These are phyloP conservation scores for Monilinia laxa DNA, from an alignment of 2,329 filamentous ascomycete genomes.

Conservation along the genomic window DNA sequence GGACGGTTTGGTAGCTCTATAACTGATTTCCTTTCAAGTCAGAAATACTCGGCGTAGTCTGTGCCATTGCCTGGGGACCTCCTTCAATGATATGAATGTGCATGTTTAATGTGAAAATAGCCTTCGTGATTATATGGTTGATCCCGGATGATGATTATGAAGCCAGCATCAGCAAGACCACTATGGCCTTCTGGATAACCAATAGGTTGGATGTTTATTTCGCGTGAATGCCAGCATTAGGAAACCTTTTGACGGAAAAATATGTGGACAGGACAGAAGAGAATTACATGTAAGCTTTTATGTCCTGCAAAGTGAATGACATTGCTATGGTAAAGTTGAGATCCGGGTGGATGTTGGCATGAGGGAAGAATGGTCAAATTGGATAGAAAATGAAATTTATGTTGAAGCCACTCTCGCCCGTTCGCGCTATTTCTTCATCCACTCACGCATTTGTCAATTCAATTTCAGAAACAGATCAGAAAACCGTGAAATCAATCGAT, in stretches of 20 bases:
- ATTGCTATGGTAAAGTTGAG: not conserved
- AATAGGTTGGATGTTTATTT: not conserved
- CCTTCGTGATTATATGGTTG: not conserved
- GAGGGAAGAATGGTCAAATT: not conserved
- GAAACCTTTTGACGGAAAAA: not conserved
- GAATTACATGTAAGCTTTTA: not conserved
- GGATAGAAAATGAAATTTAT: not conserved
- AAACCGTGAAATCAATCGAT: not conserved
- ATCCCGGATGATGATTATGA: not conserved
- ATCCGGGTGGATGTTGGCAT: not conserved
- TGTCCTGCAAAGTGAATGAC: not conserved
- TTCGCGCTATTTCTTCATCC: not conserved
- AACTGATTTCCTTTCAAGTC: not conserved
- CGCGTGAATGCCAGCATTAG: not conserved
- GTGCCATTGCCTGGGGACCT: not conserved
- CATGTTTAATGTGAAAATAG: not conserved
- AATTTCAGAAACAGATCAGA: not conserved
- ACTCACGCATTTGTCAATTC: not conserved
- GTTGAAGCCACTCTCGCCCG: not conserved
- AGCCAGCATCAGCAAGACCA: not conserved
- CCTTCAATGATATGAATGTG: not conserved
- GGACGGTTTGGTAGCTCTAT: not conserved
- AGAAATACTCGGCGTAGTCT: not conserved
- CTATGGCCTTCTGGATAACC: not conserved
- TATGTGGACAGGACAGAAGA: not conserved